Conservation (phyloP, 331 rosid genomes). For the Cydonia oblonga region DNA sequence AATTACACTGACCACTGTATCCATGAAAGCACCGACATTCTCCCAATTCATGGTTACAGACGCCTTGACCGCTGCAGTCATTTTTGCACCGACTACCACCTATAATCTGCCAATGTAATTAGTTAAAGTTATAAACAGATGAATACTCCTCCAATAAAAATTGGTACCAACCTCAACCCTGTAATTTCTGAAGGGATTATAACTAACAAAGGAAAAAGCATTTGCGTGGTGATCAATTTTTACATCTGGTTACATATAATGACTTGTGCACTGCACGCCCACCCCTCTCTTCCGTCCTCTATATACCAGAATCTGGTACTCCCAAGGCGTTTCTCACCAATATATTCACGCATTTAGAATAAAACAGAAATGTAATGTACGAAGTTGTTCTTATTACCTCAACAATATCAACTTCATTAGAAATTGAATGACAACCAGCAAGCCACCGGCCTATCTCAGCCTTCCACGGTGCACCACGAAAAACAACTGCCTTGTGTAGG, state of each 20-base stretch:
- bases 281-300: not conserved
- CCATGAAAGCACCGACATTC: conserved; percentile 90
- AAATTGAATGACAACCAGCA: conserved; percentile 58
- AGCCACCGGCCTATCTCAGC: conserved; percentile 84
- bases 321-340: not conserved
- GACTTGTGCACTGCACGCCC: not conserved
- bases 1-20: conserved; percentile 46
- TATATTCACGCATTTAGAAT: not conserved
- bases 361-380: not conserved
- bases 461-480: conserved; percentile 86
- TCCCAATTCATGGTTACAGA: conserved; percentile 79
- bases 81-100: conserved; percentile 63
- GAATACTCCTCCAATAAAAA: not conserved
- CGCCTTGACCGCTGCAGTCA: conserved; percentile 70
- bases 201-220: too few relatives aligned
- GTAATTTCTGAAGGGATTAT: too few relatives aligned
- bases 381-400: conserved; percentile 46
- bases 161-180: not conserved
- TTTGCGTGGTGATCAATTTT: too few relatives aligned
- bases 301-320: not conserved
- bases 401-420: conserved; percentile 48
- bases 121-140: not conserved
- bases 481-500: conserved; percentile 52
- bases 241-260: not conserved
- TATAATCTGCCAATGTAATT: conserved; percentile 44